phyloP scores from a whole-genome alignment of 306 rosid genomes.

The Dryas drummondii region DNA sequence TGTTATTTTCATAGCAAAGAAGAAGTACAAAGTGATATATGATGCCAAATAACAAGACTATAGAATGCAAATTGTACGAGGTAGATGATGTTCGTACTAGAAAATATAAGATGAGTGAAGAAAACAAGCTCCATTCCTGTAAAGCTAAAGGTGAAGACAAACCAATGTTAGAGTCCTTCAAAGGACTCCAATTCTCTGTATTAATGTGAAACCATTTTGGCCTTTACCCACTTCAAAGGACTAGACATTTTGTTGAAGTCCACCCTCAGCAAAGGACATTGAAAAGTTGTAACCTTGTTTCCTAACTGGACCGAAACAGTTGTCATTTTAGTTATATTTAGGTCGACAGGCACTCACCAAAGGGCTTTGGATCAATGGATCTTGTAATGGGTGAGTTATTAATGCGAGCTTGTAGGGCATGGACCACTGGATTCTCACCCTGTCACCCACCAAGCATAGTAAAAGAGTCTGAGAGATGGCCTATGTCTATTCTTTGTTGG shows the following conservation, averaged over 20 bases:
- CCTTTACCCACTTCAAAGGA: too few species aligned
- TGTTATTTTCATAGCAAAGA: too few species aligned
- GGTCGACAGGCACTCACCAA: neutral
- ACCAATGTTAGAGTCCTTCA: too few species aligned
- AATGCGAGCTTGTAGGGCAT: neutral
- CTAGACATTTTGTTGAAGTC: neutral
- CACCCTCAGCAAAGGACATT: neutral
- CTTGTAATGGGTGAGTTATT: neutral
- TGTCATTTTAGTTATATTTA: neutral
- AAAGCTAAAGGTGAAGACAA: neutral
- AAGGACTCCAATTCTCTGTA: too few species aligned
- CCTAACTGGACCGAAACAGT: neutral
- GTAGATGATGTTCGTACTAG: neutral
- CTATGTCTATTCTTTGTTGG: neutral
- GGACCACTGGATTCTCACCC: neutral
- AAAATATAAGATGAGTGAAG: neutral
- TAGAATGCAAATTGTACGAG: too few species aligned
- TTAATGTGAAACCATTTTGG: too few species aligned
- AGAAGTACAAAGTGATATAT: too few species aligned
- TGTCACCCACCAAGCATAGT: neutral
- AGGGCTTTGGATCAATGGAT: neutral
- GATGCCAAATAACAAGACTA: too few species aligned
- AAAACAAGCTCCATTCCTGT: neutral
- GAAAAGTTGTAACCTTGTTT: neutral
- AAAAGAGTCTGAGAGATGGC: too few species aligned